These are phyloP conservation scores for Choanephora cucurbitarum DNA, from an alignment of 371 early-diverging fungal species.

Conservation along the genomic window DNA sequence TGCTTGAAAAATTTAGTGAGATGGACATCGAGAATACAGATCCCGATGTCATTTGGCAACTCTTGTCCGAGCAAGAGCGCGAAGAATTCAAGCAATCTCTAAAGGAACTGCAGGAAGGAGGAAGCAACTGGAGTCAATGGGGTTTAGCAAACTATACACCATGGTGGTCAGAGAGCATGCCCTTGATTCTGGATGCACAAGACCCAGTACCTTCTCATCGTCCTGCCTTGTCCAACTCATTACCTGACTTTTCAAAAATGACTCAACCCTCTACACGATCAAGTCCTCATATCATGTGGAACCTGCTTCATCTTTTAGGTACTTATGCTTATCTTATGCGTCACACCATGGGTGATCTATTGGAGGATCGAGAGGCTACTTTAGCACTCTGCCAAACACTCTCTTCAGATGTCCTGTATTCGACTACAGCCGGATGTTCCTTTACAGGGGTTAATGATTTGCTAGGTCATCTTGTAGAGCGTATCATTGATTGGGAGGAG, in stretches of 20 bases:
- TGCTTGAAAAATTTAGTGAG: constrained; percentile 47
- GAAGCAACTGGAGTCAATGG: constrained; percentile 12
- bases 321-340: constrained; percentile 47
- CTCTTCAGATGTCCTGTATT: constrained; percentile 25
- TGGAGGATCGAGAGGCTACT: constrained; percentile 27
- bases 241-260: constrained; percentile 27
- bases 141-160: constrained; percentile 33
- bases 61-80: constrained; percentile 55
- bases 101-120: constrained; percentile 1
- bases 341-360: constrained; percentile 31
- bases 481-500: constrained; percentile 15
- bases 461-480: constrained; percentile 20
- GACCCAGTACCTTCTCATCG: constrained; percentile 9
- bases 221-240: constrained; percentile 2
- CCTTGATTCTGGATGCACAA: constrained; percentile 10
- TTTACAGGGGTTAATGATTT: constrained; percentile 24
- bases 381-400: constrained; percentile 10
- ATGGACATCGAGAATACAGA: constrained; percentile 58
- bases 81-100: constrained; percentile 49
- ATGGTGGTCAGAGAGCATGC: constrained; percentile 35
- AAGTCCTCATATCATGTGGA: constrained; percentile 28
- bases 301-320: constrained; percentile 28
- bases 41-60: constrained; percentile 53
- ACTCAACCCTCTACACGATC: constrained; percentile 15
- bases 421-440: constrained; percentile 20